Evolutionary conservation across 2,329 filamentous ascomycete species (phyloP), one percentile per base, ranked within the genome.

Genomic region (Hypoxylon sp.): DNA sequence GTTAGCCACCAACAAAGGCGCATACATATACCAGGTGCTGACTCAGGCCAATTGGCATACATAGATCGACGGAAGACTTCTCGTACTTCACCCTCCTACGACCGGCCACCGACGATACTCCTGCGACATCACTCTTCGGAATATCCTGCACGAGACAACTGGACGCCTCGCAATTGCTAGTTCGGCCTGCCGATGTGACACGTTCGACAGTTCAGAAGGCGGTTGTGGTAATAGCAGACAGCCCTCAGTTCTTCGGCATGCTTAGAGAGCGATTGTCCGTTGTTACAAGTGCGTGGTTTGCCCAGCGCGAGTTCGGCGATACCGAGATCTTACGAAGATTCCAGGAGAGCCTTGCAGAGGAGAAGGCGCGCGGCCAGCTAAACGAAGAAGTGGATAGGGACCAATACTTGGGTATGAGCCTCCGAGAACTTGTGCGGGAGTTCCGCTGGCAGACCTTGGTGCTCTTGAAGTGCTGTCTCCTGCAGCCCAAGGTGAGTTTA

Each of bases 401-500:
- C 68, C 88, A 93, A 67, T 94, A 95, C 68, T 82, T 97, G 59
- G 94, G 93, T 72, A 82, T 82, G 82, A 96, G 90, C 59, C 77
- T 97, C 60, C 83, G 94, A 48, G 93, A 97, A 73, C 81, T 99
- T 68, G 88, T 99, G 47, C 88, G 93, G 69, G 90, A 96, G 71
- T 99, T 96, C 72, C 91, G 90, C 71, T 91, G 91, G 79, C 92
- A 99, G 78, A 96, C 92, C 0, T 75, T 99, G 55, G 90, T 97
- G 37, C 78, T 99, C 46, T 86, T 99, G 67, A 99, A 99, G 75
- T 96, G 90, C 69, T 88, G 92, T 69, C 76, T 99, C 57, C 78
- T 99, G 57, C 93, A 99, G 71, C 93, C 91, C 44, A 99, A 97
- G 85, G 92, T 96, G 60, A n/a, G n/a, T n/a, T n/a, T n/a, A n/a